Percentiles rank a stretch among this genome's conserved stretches.
Conservation (phyloP, 345 rosid genomes). For the Populus ilicifolia region DNA sequence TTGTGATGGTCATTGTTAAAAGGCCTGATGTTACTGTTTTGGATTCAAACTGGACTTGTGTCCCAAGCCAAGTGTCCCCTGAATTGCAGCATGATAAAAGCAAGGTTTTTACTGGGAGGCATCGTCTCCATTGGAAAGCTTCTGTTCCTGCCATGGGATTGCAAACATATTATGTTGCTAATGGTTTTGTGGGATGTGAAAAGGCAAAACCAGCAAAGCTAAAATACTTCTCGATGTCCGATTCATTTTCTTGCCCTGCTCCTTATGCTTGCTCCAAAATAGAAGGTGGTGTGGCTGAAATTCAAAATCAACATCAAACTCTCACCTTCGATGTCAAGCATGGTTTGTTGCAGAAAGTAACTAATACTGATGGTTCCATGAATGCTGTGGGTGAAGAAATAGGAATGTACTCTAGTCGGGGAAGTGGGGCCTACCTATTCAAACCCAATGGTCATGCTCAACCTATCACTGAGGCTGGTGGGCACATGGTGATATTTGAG, state of each 20-base stretch:
- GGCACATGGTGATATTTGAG: constrained; percentile 57
- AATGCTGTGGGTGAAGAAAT: constrained; percentile 68
- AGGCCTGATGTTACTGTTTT: constrained; percentile 71
- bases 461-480: constrained; percentile 57
- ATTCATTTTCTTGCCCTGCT: constrained; percentile 61
- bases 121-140: constrained; percentile 89
- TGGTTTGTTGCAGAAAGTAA: constrained; percentile 68
- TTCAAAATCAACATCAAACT: constrained; percentile 60
- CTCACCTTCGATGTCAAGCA: constrained; percentile 58
- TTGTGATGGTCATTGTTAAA: constrained; percentile 66
- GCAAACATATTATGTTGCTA: constrained; percentile 77
- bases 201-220: constrained; percentile 67
- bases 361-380: constrained; percentile 42
- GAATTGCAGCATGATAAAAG: constrained; percentile 73
- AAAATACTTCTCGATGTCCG: constrained; percentile 44
- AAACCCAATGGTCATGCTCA: constrained; percentile 73
- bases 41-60: constrained; percentile 88
- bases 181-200: constrained; percentile 75
- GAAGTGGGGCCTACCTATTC: constrained; percentile 92
- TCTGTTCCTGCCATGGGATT: constrained; percentile 86
- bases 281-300: constrained; percentile 55
- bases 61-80: constrained; percentile 87
- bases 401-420: constrained; percentile 63
- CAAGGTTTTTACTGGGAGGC: constrained; percentile 73
- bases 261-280: constrained; percentile 69